A percentile compares a stretch with the other conserved stretches of the same genome.
Evolutionary conservation across 257 asterid species (phyloP).

Genomic region (Solanum rostratum): DNA sequence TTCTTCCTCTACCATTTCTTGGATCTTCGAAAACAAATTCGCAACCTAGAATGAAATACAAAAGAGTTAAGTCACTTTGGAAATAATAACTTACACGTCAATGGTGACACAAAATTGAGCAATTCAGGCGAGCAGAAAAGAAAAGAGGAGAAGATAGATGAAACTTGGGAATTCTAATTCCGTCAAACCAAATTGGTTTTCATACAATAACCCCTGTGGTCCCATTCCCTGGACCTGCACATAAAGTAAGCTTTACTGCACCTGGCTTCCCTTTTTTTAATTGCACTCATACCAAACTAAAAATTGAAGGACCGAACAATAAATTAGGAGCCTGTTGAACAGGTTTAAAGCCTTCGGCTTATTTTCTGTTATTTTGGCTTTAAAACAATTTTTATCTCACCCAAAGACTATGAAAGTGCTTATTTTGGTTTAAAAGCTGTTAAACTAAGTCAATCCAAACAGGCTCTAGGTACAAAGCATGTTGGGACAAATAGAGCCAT

Average conservation of each 20-base stretch:
- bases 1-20: slow-evolving; percentile 98
- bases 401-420: background rate
- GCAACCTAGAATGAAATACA: slow-evolving; percentile 54
- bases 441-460: background rate
- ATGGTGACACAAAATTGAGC: background rate
- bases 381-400: background rate
- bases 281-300: background rate
- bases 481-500: background rate
- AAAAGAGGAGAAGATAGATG: background rate
- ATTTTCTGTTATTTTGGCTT: background rate
- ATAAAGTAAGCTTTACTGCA: background rate
- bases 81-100: background rate
- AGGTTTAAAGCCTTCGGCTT: background rate
- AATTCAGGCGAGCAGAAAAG: background rate
- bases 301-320: background rate
- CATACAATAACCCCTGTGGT: background rate
- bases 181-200: background rate
- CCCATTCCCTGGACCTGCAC: background rate
- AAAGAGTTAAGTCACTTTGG: background rate
- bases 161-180: background rate
- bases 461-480: background rate
- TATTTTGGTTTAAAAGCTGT: background rate
- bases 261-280: background rate
- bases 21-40: slow-evolving; percentile 84
- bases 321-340: background rate